phyloP scores from a whole-genome alignment of 164 flowering plant species.

The Chimonanthus praecox region DNA sequence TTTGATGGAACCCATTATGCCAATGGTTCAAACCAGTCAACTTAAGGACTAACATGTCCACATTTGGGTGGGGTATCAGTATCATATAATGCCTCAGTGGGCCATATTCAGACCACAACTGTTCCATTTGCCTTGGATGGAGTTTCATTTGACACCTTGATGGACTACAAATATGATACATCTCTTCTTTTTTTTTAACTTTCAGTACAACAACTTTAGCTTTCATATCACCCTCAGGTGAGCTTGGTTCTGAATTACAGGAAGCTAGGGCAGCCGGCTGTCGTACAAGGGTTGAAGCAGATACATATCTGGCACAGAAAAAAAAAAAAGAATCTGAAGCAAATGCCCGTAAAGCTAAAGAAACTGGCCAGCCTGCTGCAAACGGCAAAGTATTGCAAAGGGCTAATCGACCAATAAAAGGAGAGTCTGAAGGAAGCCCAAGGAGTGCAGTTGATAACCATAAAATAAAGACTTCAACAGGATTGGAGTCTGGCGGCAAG shows the following conservation, averaged over 20 bases:
- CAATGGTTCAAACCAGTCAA: no score
- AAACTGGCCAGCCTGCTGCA: constrained; percentile 36
- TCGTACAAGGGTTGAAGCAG: constrained; percentile 67
- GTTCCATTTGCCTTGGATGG: no score
- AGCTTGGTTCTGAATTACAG: constrained; percentile 28
- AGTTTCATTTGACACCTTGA: no score
- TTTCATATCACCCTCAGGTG: background rate
- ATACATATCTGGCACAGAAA: constrained; percentile 51
- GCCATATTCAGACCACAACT: no score
- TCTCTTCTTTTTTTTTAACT: no score
- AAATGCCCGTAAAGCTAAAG: constrained; percentile 39
- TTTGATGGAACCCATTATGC: no score
- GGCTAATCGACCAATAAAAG: constrained; percentile 29
- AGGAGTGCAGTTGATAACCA: constrained; percentile 20
- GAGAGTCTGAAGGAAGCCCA: constrained; percentile 42
- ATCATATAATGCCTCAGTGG: no score
- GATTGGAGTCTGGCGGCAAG: constrained; percentile 30
- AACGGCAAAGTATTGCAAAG: constrained; percentile 50
- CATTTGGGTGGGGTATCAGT: no score
- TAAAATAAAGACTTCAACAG: constrained; percentile 22
- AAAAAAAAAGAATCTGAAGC: constrained; percentile 68
- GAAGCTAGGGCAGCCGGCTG: constrained; percentile 87
- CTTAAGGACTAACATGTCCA: no score
- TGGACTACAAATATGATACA: no score
- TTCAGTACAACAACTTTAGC: background rate